Evolutionary conservation across 805 yeast species (phyloP).

Genomic region (Schwanniomyces polymorphus): DNA sequence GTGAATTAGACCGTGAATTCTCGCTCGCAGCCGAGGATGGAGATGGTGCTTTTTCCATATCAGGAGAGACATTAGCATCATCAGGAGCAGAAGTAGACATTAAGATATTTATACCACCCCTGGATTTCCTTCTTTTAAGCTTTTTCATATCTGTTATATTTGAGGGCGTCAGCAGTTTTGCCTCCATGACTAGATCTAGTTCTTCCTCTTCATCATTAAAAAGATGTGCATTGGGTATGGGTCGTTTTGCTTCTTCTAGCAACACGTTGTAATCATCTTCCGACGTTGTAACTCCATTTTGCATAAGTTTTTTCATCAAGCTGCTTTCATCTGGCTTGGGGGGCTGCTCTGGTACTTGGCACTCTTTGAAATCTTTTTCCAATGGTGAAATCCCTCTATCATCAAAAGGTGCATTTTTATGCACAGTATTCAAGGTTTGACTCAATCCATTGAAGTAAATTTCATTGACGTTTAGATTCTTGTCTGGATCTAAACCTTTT

Average conservation of each 20-base stretch:
- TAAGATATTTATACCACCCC: slow-evolving; percentile 23
- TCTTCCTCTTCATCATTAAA: slow-evolving; percentile 39
- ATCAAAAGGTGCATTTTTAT: slow-evolving; percentile 2
- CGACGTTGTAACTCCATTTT: slow-evolving; percentile 30
- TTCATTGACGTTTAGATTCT: slow-evolving; percentile 38
- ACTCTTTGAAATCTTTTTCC: slow-evolving; percentile 5
- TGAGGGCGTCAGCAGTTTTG: slow-evolving; percentile 4
- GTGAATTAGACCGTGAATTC: slow-evolving; percentile 1
- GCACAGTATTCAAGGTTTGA: slow-evolving; percentile 26
- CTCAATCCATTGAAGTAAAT: slow-evolving; percentile 34
- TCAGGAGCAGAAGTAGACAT: slow-evolving; percentile 4
- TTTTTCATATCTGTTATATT: slow-evolving; percentile 5
- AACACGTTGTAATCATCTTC: slow-evolving; percentile 28
- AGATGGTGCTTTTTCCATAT: neutral
- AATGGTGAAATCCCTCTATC: slow-evolving; percentile 15
- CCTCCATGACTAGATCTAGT: neutral
- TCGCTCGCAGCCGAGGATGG: neutral
- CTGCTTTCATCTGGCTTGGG: slow-evolving; percentile 16
- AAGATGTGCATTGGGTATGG: slow-evolving; percentile 33
- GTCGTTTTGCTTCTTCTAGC: slow-evolving; percentile 30
- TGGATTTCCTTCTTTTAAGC: slow-evolving; percentile 23
- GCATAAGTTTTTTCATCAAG: slow-evolving; percentile 37
- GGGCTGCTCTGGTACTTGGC: neutral
- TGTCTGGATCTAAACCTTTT: slow-evolving; percentile 42
- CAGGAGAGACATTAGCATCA: neutral